Base-by-base conservation (phyloP, 1,139 yeast species). In the Protomyces lactucae-debilis region DNA sequence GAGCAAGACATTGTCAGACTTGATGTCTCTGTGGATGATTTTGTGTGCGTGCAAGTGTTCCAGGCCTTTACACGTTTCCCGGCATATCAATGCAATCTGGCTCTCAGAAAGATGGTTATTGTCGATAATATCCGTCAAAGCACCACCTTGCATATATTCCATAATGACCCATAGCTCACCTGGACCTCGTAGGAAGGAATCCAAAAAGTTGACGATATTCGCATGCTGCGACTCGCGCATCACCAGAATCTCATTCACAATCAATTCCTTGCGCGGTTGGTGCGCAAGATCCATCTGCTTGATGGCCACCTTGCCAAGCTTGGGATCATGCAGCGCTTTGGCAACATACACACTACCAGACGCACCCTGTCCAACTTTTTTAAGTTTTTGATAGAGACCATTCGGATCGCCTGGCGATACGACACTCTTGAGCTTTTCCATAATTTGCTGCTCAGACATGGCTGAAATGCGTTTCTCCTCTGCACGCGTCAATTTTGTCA, bases 301-400 rank as follows among this genome's bases (percentile, higher is more conserved):
- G 70, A 93, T 89, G 1, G 99, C 99, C n/a, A 79, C 81, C 52
- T 74, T 72, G 40, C 64, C 64, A 3, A 65, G 32, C 37, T 55
- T 64, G 18, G 48, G 45, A 16, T 60, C 37, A 43, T 48, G 14
- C 45, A 65, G 40, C 12, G 64, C 64, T 71, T 85, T 84, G 0
- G 98, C 99, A 64, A 93, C 82, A 73, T 89, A 95, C 25, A 95
- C 99, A 1, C 93, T 88, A 18, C 99, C 99, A 68, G 93, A 85
- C 0, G 99, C 99, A 72, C 99, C 99, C 77, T 95, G 99, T n/a
- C 99, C 99, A 2, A 97, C 96, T 73, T 91, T 91, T 75, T 89
- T 95, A 71, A 93, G 82, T 77, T 90, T 88, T 73, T 87, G 88
- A 77, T 90, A 95, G 66, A 85, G 81, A 40, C 91, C 87, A 5